Conservation (phyloP, 208 protist species). For the Naegleria gruberi region DNA sequence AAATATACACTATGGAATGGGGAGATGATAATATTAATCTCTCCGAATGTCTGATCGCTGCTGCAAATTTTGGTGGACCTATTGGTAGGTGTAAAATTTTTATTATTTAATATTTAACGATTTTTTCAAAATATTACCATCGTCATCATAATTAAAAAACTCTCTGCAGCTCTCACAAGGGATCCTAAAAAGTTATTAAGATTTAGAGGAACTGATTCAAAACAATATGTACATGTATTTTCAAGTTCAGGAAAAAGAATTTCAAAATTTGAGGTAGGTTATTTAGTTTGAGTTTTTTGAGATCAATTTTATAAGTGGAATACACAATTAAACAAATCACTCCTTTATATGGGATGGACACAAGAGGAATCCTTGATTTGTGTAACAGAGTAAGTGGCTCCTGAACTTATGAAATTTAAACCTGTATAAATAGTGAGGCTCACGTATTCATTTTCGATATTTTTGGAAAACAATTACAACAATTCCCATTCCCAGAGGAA, state of each 20-base stretch:
- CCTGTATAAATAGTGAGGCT: not conserved
- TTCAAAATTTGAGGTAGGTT: constrained; percentile 2
- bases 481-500: not conserved
- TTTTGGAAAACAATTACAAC: not conserved
- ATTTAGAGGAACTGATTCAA: not conserved
- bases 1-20: constrained; percentile 9
- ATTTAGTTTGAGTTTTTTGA: not conserved
- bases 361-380: not conserved
- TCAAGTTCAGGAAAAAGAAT: not conserved
- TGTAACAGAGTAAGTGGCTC: not conserved
- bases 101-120: not conserved
- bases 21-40: not conserved
- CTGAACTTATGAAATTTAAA: not conserved
- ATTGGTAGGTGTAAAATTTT: not conserved
- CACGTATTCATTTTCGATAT: constrained; percentile 3
- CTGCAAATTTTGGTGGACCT: not conserved
- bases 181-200: constrained; percentile 15
- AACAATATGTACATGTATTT: constrained; percentile 2
- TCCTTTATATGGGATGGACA: not conserved
- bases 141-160: no score
- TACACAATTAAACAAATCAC: not conserved
- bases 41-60: not conserved
- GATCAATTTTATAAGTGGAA: not conserved
- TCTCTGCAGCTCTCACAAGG: not conserved
- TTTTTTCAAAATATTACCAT: not conserved